These are phyloP conservation scores for Musa troglodytarum DNA, from an alignment of 176 grass and related monocot species.

Conservation along the genomic window DNA sequence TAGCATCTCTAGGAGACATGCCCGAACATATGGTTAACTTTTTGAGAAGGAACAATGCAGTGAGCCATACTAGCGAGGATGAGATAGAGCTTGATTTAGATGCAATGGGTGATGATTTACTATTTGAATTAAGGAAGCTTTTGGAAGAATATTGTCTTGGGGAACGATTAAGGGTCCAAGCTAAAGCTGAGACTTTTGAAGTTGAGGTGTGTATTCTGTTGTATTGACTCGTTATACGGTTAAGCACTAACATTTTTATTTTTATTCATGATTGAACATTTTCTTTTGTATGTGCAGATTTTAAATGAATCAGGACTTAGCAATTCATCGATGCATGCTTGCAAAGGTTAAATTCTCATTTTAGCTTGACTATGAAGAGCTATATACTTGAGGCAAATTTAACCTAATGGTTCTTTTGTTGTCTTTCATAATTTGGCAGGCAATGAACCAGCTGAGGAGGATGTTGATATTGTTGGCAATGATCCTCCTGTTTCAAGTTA, in stretches of 20 bases:
- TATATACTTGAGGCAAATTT: background rate
- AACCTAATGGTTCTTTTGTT: conserved; percentile 21
- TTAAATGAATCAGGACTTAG: conserved; percentile 67
- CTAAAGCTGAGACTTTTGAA: conserved; percentile 50
- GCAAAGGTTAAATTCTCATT: conserved; percentile 46
- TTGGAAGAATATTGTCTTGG: conserved; percentile 55
- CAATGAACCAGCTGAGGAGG: conserved; percentile 66
- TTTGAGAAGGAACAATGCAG: conserved; percentile 46
- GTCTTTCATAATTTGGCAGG: conserved; percentile 28
- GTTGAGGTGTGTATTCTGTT: conserved; percentile 41
- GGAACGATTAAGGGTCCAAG: conserved; percentile 24
- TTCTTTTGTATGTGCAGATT: conserved; percentile 30
- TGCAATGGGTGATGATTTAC: conserved; percentile 46
- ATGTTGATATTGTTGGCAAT: conserved; percentile 83
- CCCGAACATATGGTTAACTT: conserved; percentile 67
- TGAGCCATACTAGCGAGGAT: conserved; percentile 53
- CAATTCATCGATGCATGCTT: conserved; percentile 56
- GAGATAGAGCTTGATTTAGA: conserved; percentile 81
- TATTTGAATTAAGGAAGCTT: conserved; percentile 77
- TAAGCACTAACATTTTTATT: background rate
- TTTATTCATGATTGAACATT: background rate
- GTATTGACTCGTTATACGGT: conserved; percentile 3
- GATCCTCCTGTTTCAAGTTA: conserved; percentile 62
- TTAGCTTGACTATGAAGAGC: background rate
- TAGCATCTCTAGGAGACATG: conserved; percentile 53